These are phyloP conservation scores for Candida golubevii DNA, from an alignment of 805 yeast species.

Conservation along the genomic window DNA sequence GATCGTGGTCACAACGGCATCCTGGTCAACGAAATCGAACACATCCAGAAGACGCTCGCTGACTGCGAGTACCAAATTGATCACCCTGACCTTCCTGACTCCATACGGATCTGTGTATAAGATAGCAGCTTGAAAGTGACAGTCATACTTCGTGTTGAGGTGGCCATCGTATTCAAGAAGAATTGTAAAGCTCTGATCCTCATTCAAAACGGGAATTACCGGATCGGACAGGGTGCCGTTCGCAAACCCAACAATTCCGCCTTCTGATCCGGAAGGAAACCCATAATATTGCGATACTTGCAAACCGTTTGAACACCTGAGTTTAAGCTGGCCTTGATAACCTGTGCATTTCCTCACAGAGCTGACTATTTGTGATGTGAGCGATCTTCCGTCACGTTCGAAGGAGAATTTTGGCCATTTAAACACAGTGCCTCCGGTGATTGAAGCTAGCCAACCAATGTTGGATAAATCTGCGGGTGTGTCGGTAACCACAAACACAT, in stretches of 20 bases:
- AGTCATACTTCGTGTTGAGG: constrained; percentile 64
- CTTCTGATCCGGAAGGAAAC: constrained; percentile 23
- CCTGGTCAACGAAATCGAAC: constrained; percentile 74
- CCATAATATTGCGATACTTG: constrained; percentile 78
- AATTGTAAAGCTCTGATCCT: constrained; percentile 64
- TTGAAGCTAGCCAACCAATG: constrained; percentile 58
- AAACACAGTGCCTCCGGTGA: constrained; percentile 68
- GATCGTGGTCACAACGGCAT: constrained; percentile 36
- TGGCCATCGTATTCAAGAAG: constrained; percentile 75
- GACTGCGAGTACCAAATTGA: constrained; percentile 77
- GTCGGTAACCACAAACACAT: constrained; percentile 65
- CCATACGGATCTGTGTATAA: constrained; percentile 80
- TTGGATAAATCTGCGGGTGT: constrained; percentile 70
- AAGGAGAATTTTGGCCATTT: constrained; percentile 64
- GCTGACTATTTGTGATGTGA: constrained; percentile 56
- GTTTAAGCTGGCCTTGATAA: constrained; percentile 75
- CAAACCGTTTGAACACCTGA: constrained; percentile 84
- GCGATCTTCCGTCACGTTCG: constrained; percentile 64
- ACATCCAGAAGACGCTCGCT: constrained; percentile 69
- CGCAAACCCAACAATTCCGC: constrained; percentile 19
- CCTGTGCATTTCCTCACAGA: constrained; percentile 54
- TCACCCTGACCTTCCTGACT: constrained; percentile 76
- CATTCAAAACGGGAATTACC: constrained; percentile 57
- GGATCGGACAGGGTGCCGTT: constrained; percentile 49
- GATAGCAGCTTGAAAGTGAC: constrained; percentile 87